phyloP scores from a whole-genome alignment of 1,284 basidiomycete genomes.

The Caloboletus firmus region DNA sequence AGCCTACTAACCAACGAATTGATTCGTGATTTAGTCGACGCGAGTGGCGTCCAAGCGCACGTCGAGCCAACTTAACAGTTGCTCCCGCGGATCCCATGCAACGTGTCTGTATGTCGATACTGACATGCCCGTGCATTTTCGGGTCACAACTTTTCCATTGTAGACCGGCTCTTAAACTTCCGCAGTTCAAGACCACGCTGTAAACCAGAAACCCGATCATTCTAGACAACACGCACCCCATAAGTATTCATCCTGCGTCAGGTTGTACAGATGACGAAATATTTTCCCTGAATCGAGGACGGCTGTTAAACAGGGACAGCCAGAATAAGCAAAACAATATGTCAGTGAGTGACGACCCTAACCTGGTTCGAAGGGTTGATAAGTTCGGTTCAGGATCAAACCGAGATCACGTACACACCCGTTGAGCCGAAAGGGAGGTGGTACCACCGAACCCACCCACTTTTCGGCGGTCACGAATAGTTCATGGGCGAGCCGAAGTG shows the following conservation, averaged over 20 bases:
- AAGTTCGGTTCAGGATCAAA: not conserved
- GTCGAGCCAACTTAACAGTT: too few species aligned
- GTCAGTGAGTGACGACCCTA: not conserved
- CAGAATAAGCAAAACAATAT: not conserved
- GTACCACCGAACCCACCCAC: too few species aligned
- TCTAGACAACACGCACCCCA: not conserved
- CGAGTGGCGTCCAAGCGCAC: conserved; percentile 38
- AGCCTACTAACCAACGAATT: too few species aligned
- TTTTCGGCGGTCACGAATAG: too few species aligned
- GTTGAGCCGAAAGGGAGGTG: too few species aligned
- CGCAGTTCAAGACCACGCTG: conserved; percentile 29
- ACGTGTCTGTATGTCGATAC: conserved; percentile 50
- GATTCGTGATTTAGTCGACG: not conserved
- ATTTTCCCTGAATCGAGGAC: not conserved
- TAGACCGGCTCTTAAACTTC: conserved; percentile 35
- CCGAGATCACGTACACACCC: conserved; percentile 8
- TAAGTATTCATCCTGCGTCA: not conserved
- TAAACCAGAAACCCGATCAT: conserved; percentile 3
- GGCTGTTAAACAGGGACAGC: not conserved
- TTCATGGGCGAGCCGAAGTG: too few species aligned
- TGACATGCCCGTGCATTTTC: not conserved
- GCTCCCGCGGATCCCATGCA: too few species aligned
- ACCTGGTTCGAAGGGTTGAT: too few species aligned
- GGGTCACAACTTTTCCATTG: not conserved
- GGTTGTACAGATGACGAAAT: not conserved